Evolutionary conservation across 2,329 filamentous ascomycete species (phyloP).

Genomic region (Chaetomiaceae sp.): DNA sequence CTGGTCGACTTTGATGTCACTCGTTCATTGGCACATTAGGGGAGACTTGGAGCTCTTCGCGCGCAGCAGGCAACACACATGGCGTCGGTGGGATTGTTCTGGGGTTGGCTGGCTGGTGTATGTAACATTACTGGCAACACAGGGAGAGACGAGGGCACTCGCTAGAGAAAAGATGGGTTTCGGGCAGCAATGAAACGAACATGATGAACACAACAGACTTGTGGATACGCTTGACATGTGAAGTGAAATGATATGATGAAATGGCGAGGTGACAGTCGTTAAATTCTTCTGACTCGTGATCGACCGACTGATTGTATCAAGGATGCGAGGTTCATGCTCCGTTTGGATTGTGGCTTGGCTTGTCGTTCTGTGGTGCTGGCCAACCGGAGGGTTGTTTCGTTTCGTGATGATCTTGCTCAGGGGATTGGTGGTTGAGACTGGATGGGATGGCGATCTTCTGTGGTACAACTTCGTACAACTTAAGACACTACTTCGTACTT

Average conservation of each 20-base stretch:
- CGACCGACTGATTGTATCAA: too few relatives aligned
- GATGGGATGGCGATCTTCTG: too few relatives aligned
- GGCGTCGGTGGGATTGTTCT: not conserved
- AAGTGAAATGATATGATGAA: constrained; percentile 1
- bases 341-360: too few relatives aligned
- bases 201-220: not conserved
- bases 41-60: not conserved
- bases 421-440: too few relatives aligned
- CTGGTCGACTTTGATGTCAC: constrained; percentile 9
- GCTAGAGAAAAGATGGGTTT: constrained; percentile 8
- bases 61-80: too few relatives aligned
- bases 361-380: too few relatives aligned
- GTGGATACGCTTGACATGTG: not conserved
- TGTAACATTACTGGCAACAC: not conserved
- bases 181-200: too few relatives aligned
- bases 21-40: constrained; percentile 11
- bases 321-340: constrained; percentile 1
- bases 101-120: not conserved
- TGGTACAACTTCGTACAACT: too few relatives aligned
- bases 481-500: too few relatives aligned
- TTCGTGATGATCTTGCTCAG: too few relatives aligned
- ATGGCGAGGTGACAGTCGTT: not conserved
- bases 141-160: not conserved
- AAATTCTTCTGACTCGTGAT: not conserved
- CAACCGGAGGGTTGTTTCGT: too few relatives aligned